A percentile compares a stretch with the other conserved stretches of the same genome.
Evolutionary conservation across 78 protist genomes (phyloP).

Genomic region (Planoprotostelium fungivorum): DNA sequence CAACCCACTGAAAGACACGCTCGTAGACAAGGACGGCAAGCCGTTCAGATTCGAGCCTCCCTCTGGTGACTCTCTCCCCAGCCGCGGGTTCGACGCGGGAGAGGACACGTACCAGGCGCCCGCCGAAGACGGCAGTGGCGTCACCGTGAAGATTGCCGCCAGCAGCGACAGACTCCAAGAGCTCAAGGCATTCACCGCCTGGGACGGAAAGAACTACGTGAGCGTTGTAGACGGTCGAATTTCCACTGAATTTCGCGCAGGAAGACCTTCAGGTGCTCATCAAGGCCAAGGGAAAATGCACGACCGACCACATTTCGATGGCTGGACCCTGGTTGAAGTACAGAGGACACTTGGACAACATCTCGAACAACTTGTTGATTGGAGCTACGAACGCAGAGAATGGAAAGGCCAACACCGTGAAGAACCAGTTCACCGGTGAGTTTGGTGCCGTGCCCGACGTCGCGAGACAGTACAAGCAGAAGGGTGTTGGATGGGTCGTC

Average conservation of each 20-base stretch:
- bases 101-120: slow-evolving; percentile 86
- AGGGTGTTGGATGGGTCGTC: slow-evolving; percentile 85
- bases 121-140: slow-evolving; percentile 27
- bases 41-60: slow-evolving; percentile 75
- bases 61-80: slow-evolving; percentile 84
- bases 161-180: slow-evolving; percentile 76
- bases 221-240: background rate
- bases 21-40: slow-evolving; percentile 65
- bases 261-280: slow-evolving; percentile 71
- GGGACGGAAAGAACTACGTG: slow-evolving; percentile 83
- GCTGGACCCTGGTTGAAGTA: slow-evolving; percentile 97
- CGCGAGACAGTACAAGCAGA: slow-evolving; percentile 86
- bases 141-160: slow-evolving; percentile 80
- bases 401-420: slow-evolving; percentile 80
- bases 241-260: background rate
- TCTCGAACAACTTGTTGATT: slow-evolving; percentile 89
- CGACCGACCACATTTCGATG: slow-evolving; percentile 95
- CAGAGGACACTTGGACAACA: slow-evolving; percentile 96
- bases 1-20: slow-evolving; percentile 84
- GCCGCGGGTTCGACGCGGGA: slow-evolving; percentile 85
- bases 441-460: slow-evolving; percentile 75
- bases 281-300: slow-evolving; percentile 94
- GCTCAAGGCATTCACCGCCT: slow-evolving; percentile 81
- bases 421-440: slow-evolving; percentile 80
- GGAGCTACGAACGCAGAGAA: slow-evolving; percentile 89